These are phyloP conservation scores for Chondrostereum purpureum DNA, from an alignment of 1,284 basidiomycete species.

Conservation along the genomic window DNA sequence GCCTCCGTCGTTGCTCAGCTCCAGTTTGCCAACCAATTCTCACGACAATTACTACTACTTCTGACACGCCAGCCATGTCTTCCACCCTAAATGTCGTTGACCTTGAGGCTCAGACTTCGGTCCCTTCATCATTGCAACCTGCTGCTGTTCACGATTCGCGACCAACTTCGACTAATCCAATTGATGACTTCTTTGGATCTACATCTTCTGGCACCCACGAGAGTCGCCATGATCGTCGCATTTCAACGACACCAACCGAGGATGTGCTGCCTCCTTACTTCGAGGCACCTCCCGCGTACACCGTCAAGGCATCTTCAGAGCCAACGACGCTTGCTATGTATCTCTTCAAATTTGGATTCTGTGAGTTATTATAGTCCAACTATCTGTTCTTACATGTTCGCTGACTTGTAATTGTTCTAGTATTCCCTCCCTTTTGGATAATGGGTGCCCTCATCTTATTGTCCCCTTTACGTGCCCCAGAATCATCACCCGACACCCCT, in stretches of 20 bases:
- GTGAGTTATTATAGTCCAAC: conserved; percentile 21
- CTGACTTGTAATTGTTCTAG: conserved; percentile 16
- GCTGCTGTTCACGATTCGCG: not conserved
- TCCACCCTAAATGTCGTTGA: too few relatives aligned
- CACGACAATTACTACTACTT: too few relatives aligned
- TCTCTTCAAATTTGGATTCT: conserved; percentile 39
- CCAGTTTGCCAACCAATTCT: too few relatives aligned
- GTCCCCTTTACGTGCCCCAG: conserved; percentile 25
- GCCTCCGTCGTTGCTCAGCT: too few relatives aligned
- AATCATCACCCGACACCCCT: conserved; percentile 13
- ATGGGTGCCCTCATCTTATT: conserved; percentile 25
- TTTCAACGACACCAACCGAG: too few relatives aligned
- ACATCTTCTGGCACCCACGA: not conserved
- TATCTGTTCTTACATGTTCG: not conserved
- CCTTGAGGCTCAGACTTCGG: not conserved
- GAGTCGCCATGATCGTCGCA: conserved; percentile 3
- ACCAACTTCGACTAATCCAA: not conserved
- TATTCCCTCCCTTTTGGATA: conserved; percentile 32
- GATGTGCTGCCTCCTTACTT: conserved; percentile 15
- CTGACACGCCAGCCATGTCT: not conserved
- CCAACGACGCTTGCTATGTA: conserved; percentile 35
- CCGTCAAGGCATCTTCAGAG: conserved; percentile 16
- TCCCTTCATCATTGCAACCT: not conserved
- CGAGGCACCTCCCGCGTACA: conserved; percentile 11
- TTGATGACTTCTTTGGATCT: conserved; percentile 1